A percentile compares a stretch with the other conserved stretches of the same genome.
phyloP scores from a whole-genome alignment of 768 basidiomycete species.

The Xerocomus brunneocitrinus region DNA sequence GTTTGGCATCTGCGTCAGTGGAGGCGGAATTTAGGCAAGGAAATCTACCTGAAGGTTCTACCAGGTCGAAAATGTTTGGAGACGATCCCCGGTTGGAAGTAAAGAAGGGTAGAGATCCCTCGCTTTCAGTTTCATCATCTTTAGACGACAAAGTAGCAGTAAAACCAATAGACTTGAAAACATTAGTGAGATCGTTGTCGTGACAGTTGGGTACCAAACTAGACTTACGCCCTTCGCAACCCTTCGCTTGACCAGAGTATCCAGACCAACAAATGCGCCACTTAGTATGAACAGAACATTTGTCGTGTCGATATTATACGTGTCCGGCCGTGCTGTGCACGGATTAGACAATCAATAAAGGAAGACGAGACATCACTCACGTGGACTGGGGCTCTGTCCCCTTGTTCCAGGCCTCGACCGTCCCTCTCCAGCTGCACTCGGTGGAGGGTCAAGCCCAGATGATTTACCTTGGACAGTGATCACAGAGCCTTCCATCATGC shows the following conservation, averaged over 20 bases:
- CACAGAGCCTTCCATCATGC: constrained; percentile 91
- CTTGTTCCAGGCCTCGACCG: constrained; percentile 49
- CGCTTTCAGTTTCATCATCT: constrained; percentile 33
- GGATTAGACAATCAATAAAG: background rate
- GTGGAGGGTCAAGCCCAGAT: constrained; percentile 41
- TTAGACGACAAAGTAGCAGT: constrained; percentile 47
- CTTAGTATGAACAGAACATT: constrained; percentile 94
- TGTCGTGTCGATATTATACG: constrained; percentile 77
- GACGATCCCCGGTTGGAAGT: constrained; percentile 62
- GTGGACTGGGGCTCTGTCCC: constrained; percentile 34
- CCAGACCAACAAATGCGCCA: constrained; percentile 92
- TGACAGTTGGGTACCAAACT: background rate
- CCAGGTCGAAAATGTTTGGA: constrained; percentile 57
- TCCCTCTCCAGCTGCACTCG: constrained; percentile 41
- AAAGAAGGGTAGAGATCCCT: constrained; percentile 62
- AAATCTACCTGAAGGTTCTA: constrained; percentile 62
- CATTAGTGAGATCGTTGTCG: background rate
- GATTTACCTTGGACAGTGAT: constrained; percentile 79
- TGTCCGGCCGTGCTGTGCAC: constrained; percentile 53
- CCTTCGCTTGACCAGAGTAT: constrained; percentile 72
- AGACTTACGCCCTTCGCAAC: constrained; percentile 77
- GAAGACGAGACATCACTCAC: constrained; percentile 11
- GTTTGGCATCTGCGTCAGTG: constrained; percentile 5
- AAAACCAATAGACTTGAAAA: constrained; percentile 84
- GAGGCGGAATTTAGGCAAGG: background rate